Percentiles rank a stretch among this genome's conserved stretches.
These are phyloP conservation scores for Ustulina deusta DNA, from an alignment of 2,329 filamentous ascomycete genomes.

Conservation along the genomic window DNA sequence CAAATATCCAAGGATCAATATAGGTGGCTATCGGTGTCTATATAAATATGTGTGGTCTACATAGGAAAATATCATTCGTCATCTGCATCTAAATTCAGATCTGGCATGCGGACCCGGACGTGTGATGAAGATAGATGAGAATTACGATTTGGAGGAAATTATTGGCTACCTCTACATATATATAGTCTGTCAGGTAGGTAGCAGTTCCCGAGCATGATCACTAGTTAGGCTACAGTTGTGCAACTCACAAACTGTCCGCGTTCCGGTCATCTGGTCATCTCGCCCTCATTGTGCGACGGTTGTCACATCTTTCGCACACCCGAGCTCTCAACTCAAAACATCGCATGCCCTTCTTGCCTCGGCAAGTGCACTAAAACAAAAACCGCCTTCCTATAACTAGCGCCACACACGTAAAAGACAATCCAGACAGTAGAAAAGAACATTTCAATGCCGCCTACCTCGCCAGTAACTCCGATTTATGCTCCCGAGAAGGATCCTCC, in stretches of 20 bases:
- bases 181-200: slow-evolving; percentile 33
- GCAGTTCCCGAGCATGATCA: slow-evolving; percentile 16
- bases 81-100: not conserved
- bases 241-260: slow-evolving; percentile 10
- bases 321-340: slow-evolving; percentile 18
- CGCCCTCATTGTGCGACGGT: slow-evolving; percentile 14
- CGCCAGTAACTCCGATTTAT: slow-evolving; percentile 40
- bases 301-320: slow-evolving; percentile 15
- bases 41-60: not conserved
- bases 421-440: slow-evolving; percentile 18
- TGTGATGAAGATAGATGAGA: slow-evolving; percentile 9
- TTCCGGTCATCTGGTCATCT: slow-evolving; percentile 16
- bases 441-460: slow-evolving; percentile 41
- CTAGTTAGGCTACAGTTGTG: slow-evolving; percentile 6
- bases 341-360: slow-evolving; percentile 9
- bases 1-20: not conserved
- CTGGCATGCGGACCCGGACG: not conserved
- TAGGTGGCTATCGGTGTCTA: not conserved
- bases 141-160: slow-evolving; percentile 25
- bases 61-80: not conserved
- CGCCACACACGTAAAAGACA: slow-evolving; percentile 43
- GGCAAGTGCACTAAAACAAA: slow-evolving; percentile 38
- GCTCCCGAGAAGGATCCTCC: slow-evolving; percentile 31
- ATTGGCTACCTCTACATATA: slow-evolving; percentile 36
- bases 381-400: slow-evolving; percentile 49